Conservation (phyloP, 352 stramenopile genomes). For the Phytopythium litorale region DNA sequence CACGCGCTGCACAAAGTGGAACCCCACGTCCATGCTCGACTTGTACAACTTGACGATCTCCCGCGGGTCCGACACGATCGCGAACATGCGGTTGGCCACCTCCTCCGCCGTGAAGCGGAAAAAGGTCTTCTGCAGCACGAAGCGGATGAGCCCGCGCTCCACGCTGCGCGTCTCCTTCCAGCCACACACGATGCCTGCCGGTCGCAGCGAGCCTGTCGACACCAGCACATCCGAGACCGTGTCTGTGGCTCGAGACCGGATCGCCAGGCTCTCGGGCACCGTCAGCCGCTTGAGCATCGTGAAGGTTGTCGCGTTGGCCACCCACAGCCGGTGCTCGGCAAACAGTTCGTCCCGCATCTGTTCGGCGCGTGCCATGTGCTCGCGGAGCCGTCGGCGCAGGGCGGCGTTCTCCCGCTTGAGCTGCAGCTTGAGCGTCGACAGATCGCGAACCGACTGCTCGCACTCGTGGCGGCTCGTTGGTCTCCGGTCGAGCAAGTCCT, state of each 20-base stretch:
- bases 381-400: neutral
- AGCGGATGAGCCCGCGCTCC: conserved; percentile 1
- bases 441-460: neutral
- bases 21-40: neutral
- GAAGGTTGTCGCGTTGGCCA: neutral
- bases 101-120: neutral
- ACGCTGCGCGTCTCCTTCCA: conserved; percentile 6
- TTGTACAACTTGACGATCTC: conserved; percentile 5
- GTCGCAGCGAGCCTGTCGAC: neutral
- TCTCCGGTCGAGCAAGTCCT: no score
- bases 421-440: neutral
- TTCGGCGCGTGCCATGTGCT: neutral
- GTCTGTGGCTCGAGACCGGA: neutral
- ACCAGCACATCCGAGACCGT: neutral
- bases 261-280: neutral
- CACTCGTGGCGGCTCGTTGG: neutral
- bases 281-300: conserved; percentile 7
- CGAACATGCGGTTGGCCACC: neutral
- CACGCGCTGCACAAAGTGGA: conserved; percentile 6
- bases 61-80: conserved; percentile 2
- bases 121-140: conserved; percentile 9
- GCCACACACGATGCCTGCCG: conserved; percentile 3
- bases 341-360: conserved; percentile 5
- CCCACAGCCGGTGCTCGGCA: conserved; percentile 5
- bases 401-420: conserved; percentile 2